Base-by-base conservation (phyloP, 2,329 filamentous ascomycete genomes). In the Alternaria consortialis region DNA sequence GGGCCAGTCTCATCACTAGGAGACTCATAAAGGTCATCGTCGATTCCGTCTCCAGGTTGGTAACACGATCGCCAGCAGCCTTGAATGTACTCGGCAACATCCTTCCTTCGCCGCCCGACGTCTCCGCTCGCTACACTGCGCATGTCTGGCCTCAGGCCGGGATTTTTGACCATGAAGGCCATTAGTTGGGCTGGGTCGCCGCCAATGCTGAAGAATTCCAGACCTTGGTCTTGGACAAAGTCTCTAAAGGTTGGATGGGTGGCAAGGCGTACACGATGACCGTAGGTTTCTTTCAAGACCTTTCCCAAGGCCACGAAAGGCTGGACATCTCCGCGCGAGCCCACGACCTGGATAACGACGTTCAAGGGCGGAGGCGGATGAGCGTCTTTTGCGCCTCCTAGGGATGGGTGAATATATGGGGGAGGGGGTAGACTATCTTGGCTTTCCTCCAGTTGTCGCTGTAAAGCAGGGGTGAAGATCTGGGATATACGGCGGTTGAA, bases 281-380 rank as follows among this genome's bases (percentile, higher is more conserved):
- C 70, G 31, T 74, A 70, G 11, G 59, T 54, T 13, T 61, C 58
- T 29, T 81, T 74, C 0, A 88, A 70, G 12, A 82, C 80, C 34
- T 80, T 82, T 0, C 84, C 87, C 1, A 89, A 77, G 0, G 86
- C 84, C 52, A 89, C 77, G 56, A 89, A 88, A 0, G 86, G 86
- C 59, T 89, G 86, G 0, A 87, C 84, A 68, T 87, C 85, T 8
- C 85, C 85, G 23, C 83, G 78, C 5, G 77, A 81, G 13, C 83
- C 83, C 1, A 87, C 85, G 2, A 86, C 83, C 56, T 86, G 85
- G 53, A 87, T 85, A 4, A 86, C 84, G 42, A 86, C 81, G 52
- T 86, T 86, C 31, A 86, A 72, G 34, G 70, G 63, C 34, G 63
- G 53, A 1, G 56, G 54, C 13, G 58, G 50, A 59, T 34, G 51